Evolutionary conservation across 1,284 basidiomycete species (phyloP).

Genomic region (Sanghuangporus baumii): DNA sequence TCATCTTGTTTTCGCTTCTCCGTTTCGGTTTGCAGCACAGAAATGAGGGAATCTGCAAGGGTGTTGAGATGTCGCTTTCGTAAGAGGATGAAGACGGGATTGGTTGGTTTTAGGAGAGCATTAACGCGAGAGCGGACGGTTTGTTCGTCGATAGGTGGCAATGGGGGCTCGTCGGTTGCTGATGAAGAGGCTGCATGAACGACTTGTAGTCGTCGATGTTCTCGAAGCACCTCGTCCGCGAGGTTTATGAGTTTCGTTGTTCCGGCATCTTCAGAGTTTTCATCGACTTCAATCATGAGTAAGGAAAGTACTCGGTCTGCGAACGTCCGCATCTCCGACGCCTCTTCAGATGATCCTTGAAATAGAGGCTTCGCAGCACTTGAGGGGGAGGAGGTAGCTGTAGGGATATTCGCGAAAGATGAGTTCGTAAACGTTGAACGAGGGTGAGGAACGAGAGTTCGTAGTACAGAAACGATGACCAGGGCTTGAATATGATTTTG

Average conservation of each 20-base stretch:
- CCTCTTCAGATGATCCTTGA: background rate
- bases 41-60: slow-evolving; percentile 33
- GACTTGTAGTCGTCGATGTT: slow-evolving; percentile 18
- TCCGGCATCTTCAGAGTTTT: slow-evolving; percentile 28
- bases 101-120: slow-evolving; percentile 45
- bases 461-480: slow-evolving; percentile 56
- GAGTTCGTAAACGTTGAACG: slow-evolving; percentile 9
- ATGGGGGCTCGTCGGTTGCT: slow-evolving; percentile 15
- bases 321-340: slow-evolving; percentile 30
- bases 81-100: slow-evolving; percentile 61
- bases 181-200: slow-evolving; percentile 30
- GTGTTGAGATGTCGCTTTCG: slow-evolving; percentile 44
- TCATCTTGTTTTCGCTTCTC: background rate
- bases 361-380: background rate
- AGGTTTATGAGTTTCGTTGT: slow-evolving; percentile 57
- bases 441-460: slow-evolving; percentile 41
- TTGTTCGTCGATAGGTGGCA: background rate
- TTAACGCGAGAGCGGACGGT: background rate
- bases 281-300: slow-evolving; percentile 51
- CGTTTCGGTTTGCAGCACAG: slow-evolving; percentile 7
- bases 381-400: background rate
- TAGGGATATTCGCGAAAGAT: slow-evolving; percentile 17
- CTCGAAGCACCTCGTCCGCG: slow-evolving; percentile 63
- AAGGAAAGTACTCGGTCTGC: slow-evolving; percentile 59
- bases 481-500: slow-evolving; percentile 71